Evolutionary conservation across 1,139 yeast genomes (phyloP), one percentile per base, ranked within the genome.

Genomic region (Nakaseomyces uthaithaninus): DNA sequence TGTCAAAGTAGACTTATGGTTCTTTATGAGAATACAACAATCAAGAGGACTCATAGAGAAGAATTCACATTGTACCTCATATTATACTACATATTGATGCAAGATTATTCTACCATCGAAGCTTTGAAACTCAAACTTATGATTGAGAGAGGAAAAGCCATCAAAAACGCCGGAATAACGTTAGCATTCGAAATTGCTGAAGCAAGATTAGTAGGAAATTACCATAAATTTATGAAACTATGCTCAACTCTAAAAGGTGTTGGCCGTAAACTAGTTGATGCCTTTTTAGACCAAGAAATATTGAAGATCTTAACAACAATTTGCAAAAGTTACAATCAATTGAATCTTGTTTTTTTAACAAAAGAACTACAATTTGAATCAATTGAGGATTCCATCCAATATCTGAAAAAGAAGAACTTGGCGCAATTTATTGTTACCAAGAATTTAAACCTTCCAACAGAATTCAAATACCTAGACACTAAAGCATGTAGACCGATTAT

Each of bases 1-100:
- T 91, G 98, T 58, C 94, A 84, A 58, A 78, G 94, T 14, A 87
- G 87, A 54, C 64, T 89, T 38, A 77, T 75, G 47, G 68, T 74
- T 33, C 62, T 83, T 19, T 87, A 81, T 56, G 72, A 68, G 24
- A 51, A 54, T 31, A 63, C 66, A 9, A 52, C 40, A 7, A 52
- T 71, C 20, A 57, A 54, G 15, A 69, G 64, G 27, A 57, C 66
- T 38, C 59, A 61, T n/a, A 57, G 65, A 40, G 64, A 71, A 45
- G 96, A 89, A 57, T 85, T 84, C 55, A 62, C 78, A 39, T 72
- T 85, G 36, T 89, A 85, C 59, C 68, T 89, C 39, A 69, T 86
- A n/a, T 65, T 87, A 3, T 89, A 89, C 59, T 73, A 80, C 65
- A 65, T 86, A 41, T 73, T 86, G 54, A 89, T 94, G n/a, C 77